Evolutionary conservation across 179 eudicot genomes (phyloP).

Genomic region (Spergularia azorica): DNA sequence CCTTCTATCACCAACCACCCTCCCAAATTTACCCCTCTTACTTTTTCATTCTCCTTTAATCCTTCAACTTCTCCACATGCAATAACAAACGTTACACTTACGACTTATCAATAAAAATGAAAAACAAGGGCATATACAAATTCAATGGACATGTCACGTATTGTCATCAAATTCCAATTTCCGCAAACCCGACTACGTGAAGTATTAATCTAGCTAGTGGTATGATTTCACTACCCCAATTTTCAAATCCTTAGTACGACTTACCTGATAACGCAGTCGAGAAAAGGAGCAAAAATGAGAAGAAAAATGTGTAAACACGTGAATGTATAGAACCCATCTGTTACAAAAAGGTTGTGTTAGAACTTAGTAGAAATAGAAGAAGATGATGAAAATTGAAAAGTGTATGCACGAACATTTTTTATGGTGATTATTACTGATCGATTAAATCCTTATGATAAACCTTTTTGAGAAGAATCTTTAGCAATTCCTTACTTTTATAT

Average conservation of each 20-base stretch:
- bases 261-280: conserved; percentile 62
- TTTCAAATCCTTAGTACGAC: too few species aligned
- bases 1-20: conserved; percentile 91
- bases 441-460: too few species aligned
- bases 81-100: neutral
- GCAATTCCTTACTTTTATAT: neutral
- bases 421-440: too few species aligned
- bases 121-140: neutral
- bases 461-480: neutral
- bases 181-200: too few species aligned
- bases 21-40: conserved; percentile 87
- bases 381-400: too few species aligned
- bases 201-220: too few species aligned
- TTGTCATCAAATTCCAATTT: neutral
- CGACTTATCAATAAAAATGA: too few species aligned
- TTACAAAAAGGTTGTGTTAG: too few species aligned
- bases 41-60: conserved; percentile 60
- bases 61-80: conserved; percentile 59
- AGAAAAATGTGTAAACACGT: conserved; percentile 32
- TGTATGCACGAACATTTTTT: too few species aligned
- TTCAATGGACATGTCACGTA: neutral
- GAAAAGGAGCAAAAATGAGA: conserved; percentile 48
- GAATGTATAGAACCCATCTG: too few species aligned
- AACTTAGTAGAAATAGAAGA: too few species aligned
- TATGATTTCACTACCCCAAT: too few species aligned